Evolutionary conservation across 2,329 filamentous ascomycete species (phyloP).

Genomic region (Thelonectria discophora): DNA sequence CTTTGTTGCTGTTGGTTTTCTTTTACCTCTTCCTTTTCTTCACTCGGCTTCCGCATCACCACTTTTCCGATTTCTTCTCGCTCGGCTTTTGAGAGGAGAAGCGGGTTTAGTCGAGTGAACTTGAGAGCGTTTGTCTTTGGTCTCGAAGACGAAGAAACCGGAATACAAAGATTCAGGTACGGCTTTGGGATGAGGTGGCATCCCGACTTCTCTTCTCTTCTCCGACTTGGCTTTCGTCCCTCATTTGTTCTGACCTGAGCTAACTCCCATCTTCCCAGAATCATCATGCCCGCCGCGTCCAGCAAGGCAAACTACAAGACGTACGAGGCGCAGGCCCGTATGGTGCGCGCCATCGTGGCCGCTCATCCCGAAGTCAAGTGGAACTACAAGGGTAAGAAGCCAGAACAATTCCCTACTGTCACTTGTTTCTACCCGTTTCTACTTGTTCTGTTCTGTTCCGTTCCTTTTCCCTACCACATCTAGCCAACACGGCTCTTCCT

Average conservation of each 20-base stretch:
- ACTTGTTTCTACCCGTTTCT: no score
- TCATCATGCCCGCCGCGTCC: constrained; percentile 54
- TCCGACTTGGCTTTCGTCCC: not conserved
- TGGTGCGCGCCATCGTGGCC: constrained; percentile 69
- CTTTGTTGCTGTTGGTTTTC: no score
- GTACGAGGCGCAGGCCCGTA: constrained; percentile 67
- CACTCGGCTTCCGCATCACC: no score
- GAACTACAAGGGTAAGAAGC: constrained; percentile 67
- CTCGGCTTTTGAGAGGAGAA: not conserved
- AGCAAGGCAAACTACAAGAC: constrained; percentile 65
- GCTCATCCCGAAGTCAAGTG: constrained; percentile 63
- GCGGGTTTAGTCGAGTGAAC: not conserved
- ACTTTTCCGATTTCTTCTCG: not conserved
- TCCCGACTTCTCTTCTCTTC: not conserved
- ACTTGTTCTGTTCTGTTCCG: constrained; percentile 11
- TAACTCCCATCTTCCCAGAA: not conserved
- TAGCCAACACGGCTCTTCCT: not conserved
- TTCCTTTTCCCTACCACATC: not conserved
- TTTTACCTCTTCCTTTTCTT: no score
- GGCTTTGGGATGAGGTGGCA: no score
- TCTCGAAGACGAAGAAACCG: no score
- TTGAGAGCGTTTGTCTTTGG: not conserved
- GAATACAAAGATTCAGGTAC: no score
- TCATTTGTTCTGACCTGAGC: not conserved
- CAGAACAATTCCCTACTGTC: constrained; percentile 3